Percentiles rank a stretch among this genome's conserved stretches.
Evolutionary conservation across 2,329 filamentous ascomycete genomes (phyloP).

Genomic region (Fusarium marasasianum): DNA sequence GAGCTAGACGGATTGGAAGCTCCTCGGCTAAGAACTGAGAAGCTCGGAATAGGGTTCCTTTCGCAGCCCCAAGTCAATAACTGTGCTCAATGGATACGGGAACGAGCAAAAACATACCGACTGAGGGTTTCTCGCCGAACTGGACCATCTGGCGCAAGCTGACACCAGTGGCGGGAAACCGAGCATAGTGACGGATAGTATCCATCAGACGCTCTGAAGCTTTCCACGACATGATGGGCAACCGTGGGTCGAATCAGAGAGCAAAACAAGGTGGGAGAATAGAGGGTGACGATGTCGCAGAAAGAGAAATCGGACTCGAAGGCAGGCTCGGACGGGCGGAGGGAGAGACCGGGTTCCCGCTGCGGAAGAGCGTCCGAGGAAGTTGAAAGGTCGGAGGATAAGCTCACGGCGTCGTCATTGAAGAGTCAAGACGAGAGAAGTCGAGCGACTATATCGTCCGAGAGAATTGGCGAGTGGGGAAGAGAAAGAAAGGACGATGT

Average conservation of each 20-base stretch:
- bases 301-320: slow-evolving; percentile 35
- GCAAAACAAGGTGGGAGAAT: slow-evolving; percentile 3
- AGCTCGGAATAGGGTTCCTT: slow-evolving; percentile 94
- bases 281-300: slow-evolving; percentile 9
- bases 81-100: slow-evolving; percentile 78
- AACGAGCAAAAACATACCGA: slow-evolving; percentile 81
- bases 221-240: slow-evolving; percentile 85
- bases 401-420: slow-evolving; percentile 45
- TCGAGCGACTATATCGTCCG: slow-evolving; percentile 19
- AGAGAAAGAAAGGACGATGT: slow-evolving; percentile 1
- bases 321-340: slow-evolving; percentile 42
- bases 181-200: slow-evolving; percentile 96
- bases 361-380: slow-evolving; percentile 36
- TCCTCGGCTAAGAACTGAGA: slow-evolving; percentile 99
- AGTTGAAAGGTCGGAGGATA: slow-evolving; percentile 27
- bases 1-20: slow-evolving; percentile 93
- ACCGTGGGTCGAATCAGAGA: slow-evolving; percentile 18
- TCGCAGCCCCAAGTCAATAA: slow-evolving; percentile 14
- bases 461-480: slow-evolving; percentile 21
- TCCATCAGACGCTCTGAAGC: slow-evolving; percentile 91
- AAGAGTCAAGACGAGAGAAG: slow-evolving; percentile 23
- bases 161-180: slow-evolving; percentile 94
- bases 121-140: slow-evolving; percentile 93
- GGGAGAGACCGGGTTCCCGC: slow-evolving; percentile 34
- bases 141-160: slow-evolving; percentile 99